Conservation (phyloP, 148 eudicot species). For the Arctostaphylos glauca region DNA sequence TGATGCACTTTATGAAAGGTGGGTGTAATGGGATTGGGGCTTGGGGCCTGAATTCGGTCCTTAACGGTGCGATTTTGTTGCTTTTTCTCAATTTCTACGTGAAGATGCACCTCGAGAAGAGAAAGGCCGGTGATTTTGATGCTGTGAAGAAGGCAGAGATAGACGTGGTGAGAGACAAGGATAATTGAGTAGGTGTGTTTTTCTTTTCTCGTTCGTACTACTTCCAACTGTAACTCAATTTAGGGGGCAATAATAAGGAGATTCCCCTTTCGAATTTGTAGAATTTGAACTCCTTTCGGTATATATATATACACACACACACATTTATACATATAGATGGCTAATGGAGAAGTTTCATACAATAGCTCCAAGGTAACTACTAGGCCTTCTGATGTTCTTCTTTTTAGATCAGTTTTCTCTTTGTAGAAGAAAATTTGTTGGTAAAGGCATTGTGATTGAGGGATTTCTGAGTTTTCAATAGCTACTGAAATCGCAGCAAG, state of each 20-base stretch:
- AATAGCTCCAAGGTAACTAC: not conserved
- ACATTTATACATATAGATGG: not conserved
- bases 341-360: not conserved
- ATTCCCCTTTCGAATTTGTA: not conserved
- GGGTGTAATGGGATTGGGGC: constrained; percentile 94
- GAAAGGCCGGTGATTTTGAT: not conserved
- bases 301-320: not conserved
- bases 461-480: not conserved
- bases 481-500: not conserved
- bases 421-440: not conserved
- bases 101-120: constrained; percentile 35
- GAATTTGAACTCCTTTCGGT: not conserved
- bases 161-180: constrained; percentile 6
- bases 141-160: not conserved
- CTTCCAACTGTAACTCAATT: not conserved
- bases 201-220: not conserved
- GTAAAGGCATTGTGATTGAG: not conserved
- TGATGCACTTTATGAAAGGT: constrained; percentile 63
- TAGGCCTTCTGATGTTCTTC: not conserved
- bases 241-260: not conserved
- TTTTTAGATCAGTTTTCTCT: not conserved
- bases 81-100: constrained; percentile 62
- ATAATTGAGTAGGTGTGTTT: not conserved
- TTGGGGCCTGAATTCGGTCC: constrained; percentile 68
- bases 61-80: constrained; percentile 62